Conservation (phyloP, 1,284 basidiomycete genomes). For the Exobasidium rhododendri region DNA sequence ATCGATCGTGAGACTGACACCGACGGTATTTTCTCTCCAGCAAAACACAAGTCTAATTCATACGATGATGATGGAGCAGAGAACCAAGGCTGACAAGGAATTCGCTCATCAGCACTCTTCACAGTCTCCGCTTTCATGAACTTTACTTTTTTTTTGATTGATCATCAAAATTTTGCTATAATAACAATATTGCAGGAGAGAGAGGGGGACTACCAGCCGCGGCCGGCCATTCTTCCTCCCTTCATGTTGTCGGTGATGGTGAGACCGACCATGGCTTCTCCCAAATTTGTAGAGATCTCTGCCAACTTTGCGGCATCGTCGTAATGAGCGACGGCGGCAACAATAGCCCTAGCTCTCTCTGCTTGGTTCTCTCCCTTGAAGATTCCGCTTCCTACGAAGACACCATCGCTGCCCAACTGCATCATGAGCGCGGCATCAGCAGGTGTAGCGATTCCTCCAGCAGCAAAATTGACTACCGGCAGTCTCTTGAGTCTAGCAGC, state of each 20-base stretch:
- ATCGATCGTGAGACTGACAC: background rate
- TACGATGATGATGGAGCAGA: slow-evolving; percentile 23
- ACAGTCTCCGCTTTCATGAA: no score
- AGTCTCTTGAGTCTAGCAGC: slow-evolving; percentile 87
- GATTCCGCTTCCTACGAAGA: slow-evolving; percentile 57
- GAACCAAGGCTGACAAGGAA: slow-evolving; percentile 26
- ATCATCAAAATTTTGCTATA: no score
- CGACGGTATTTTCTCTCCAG: background rate
- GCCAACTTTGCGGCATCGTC: slow-evolving; percentile 54
- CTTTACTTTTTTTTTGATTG: no score
- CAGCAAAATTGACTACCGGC: slow-evolving; percentile 72
- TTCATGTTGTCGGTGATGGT: slow-evolving; percentile 62
- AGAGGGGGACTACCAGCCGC: slow-evolving; percentile 40
- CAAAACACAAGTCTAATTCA: slow-evolving; percentile 35
- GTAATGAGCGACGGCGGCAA: slow-evolving; percentile 95
- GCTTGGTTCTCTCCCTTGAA: slow-evolving; percentile 78
- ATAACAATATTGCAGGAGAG: background rate
- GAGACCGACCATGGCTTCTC: slow-evolving; percentile 87
- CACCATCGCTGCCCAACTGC: slow-evolving; percentile 97
- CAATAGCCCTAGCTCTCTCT: slow-evolving; percentile 91
- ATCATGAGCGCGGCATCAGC: slow-evolving; percentile 99
- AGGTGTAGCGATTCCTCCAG: slow-evolving; percentile 93
- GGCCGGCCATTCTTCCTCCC: slow-evolving; percentile 45
- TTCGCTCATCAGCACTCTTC: no score
- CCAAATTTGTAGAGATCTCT: slow-evolving; percentile 81